A percentile compares a stretch with the other conserved stretches of the same genome.
Conservation (phyloP, 331 rosid genomes). For the Pyracantha coccinea region DNA sequence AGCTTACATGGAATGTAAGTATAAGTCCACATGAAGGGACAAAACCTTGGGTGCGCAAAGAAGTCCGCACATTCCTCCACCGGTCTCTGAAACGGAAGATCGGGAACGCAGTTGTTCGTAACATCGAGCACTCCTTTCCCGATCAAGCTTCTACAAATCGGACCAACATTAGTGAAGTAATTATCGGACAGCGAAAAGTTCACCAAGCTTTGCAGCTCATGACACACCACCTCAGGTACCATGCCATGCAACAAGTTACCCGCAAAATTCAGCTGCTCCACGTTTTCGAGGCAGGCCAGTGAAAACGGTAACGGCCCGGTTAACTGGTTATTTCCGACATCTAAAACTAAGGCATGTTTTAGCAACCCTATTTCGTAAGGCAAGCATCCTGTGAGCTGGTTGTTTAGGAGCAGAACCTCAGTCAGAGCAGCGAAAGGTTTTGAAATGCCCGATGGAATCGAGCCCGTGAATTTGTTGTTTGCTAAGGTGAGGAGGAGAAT, state of each 20-base stretch:
- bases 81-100: constrained; percentile 69
- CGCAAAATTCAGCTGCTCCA: constrained; percentile 55
- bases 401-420: constrained; percentile 56
- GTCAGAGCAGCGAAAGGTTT: constrained; percentile 45
- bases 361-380: constrained; percentile 72
- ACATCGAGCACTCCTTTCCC: constrained; percentile 60
- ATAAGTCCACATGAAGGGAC: constrained; percentile 47
- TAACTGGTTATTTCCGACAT: constrained; percentile 52
- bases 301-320: constrained; percentile 87
- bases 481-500: constrained; percentile 66
- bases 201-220: constrained; percentile 35
- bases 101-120: constrained; percentile 65
- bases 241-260: constrained; percentile 51
- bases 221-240: constrained; percentile 79
- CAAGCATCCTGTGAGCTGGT: constrained; percentile 69
- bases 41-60: constrained; percentile 42
- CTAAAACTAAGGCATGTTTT: constrained; percentile 52
- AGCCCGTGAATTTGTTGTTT: constrained; percentile 74
- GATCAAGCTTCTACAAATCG: constrained; percentile 57
- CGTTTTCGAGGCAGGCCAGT: constrained; percentile 51
- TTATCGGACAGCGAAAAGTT: constrained; percentile 55
- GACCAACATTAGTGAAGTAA: constrained; percentile 59
- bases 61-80: constrained; percentile 48
- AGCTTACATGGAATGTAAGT: constrained; percentile 49
- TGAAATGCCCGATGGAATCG: constrained; percentile 60